Evolutionary conservation across 2,329 filamentous ascomycete genomes (phyloP), one percentile per base, ranked within the genome.

Genomic region (Aphanocladium album): DNA sequence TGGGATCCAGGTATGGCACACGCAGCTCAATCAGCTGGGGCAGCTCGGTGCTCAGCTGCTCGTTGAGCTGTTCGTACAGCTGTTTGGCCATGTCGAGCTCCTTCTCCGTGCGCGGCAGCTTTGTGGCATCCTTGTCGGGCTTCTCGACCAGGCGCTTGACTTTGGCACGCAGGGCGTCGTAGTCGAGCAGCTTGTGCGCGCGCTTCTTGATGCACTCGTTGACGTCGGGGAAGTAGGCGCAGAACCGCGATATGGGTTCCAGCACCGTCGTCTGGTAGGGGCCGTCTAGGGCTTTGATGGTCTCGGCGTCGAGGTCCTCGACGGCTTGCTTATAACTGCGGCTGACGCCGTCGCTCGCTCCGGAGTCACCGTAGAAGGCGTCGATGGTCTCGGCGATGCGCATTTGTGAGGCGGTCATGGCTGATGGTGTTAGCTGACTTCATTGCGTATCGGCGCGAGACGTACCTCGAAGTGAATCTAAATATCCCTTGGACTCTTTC

Each of bases 121-220:
- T 99, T 57, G 91, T 93, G 16, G 92, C 91, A 72, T 99, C 95
- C 81, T 99, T 99, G 81, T 99, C 95, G 51, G 95, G 95, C 80
- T 99, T 98, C 77, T 99, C 96, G 57, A 91, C 91, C 43, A 99
- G 86, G 75, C 92, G 93, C 83, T 97, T 97, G 70, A 99, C 95
- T 75, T 95, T 96, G 66, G 92, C 91, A 64, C 95, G 90, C 77
- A 98, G 88, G 19, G 93, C 87, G 74, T 99, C 95, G 80, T 99
- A 99, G 78, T 99, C 96, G 67, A 98, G 90, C 61, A 98, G 89
- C 77, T 99, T 99, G 83, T 99, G 90, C 70, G 96, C 90, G 70
- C 96, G 91, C 80, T 99, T 99, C 80, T 98, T 99, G 77, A 99
- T 97, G 77, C 93, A 97, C 79, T 97, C 92, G 77, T 99, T 99